Conservation (phyloP, 805 yeast species). For the Ogataea polymorpha region DNA sequence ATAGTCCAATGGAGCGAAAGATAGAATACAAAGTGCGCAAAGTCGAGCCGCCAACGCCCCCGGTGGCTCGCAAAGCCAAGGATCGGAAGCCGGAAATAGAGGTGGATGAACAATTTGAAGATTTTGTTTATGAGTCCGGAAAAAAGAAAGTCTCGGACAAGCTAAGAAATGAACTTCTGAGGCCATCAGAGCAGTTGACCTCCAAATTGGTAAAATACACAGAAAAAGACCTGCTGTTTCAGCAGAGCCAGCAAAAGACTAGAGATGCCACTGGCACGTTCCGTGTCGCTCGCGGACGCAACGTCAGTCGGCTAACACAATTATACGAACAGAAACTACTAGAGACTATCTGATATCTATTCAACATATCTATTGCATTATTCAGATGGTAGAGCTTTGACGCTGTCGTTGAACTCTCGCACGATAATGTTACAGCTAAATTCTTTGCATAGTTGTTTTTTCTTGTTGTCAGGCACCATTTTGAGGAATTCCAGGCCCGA, state of each 20-base stretch:
- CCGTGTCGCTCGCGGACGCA: slow-evolving; percentile 44
- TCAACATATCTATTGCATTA: slow-evolving; percentile 8
- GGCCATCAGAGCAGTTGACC: slow-evolving; percentile 26
- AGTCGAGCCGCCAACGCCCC: slow-evolving; percentile 26
- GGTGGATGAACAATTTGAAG: not conserved
- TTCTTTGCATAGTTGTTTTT: slow-evolving; percentile 72
- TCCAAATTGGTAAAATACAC: slow-evolving; percentile 31
- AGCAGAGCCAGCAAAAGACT: slow-evolving; percentile 15
- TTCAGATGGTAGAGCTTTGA: slow-evolving; percentile 27
- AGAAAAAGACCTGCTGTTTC: slow-evolving; percentile 29
- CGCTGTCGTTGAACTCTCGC: slow-evolving; percentile 65
- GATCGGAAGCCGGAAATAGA: slow-evolving; percentile 7
- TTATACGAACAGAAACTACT: slow-evolving; percentile 46
- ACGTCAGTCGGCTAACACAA: slow-evolving; percentile 49
- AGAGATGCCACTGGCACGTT: slow-evolving; percentile 5
- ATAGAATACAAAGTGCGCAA: slow-evolving; percentile 7
- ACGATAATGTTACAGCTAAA: slow-evolving; percentile 76
- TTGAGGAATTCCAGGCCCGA: slow-evolving; percentile 81
- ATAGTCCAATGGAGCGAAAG: too few species aligned
- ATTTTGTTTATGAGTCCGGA: not conserved
- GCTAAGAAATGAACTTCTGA: slow-evolving; percentile 19
- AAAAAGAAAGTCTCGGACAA: not conserved
- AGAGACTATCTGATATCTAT: slow-evolving; percentile 2
- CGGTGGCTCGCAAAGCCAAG: slow-evolving; percentile 18
- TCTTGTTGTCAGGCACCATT: slow-evolving; percentile 54